Conservation (phyloP, 768 basidiomycete genomes). For the Macrolepiota albuminosa region DNA sequence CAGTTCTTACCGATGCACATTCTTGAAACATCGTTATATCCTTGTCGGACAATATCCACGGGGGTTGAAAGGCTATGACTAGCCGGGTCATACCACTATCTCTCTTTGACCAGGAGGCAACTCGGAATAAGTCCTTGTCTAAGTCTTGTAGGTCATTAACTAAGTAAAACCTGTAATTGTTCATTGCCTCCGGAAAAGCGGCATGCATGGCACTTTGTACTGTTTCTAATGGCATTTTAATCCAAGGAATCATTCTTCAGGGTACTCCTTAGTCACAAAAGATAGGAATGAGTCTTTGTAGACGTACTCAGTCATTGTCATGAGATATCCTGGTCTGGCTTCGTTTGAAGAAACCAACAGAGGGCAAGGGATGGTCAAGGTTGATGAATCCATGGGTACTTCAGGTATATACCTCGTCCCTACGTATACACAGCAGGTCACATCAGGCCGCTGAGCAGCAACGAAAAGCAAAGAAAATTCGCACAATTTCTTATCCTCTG, state of each 20-base stretch:
- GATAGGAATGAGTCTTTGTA: background rate
- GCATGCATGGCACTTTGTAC: slow-evolving; percentile 43
- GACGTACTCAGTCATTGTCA: slow-evolving; percentile 39
- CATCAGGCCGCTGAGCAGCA: background rate
- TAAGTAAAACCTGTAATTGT: slow-evolving; percentile 36
- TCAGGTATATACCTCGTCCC: slow-evolving; percentile 27
- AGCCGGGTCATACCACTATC: slow-evolving; percentile 18
- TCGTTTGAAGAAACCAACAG: slow-evolving; percentile 25
- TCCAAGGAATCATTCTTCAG: slow-evolving; percentile 42
- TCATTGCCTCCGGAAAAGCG: slow-evolving; percentile 32
- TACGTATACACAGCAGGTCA: slow-evolving; percentile 9
- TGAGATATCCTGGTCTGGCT: slow-evolving; percentile 29
- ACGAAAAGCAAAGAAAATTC: slow-evolving; percentile 12
- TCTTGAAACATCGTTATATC: slow-evolving; percentile 50
- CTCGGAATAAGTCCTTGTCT: slow-evolving; percentile 38
- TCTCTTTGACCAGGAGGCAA: slow-evolving; percentile 38
- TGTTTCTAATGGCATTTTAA: slow-evolving; percentile 49
- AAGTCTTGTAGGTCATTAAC: slow-evolving; percentile 24
- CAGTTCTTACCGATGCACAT: slow-evolving; percentile 32
- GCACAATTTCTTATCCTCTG: slow-evolving; percentile 33
- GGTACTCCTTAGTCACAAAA: background rate
- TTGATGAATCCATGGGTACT: slow-evolving; percentile 15
- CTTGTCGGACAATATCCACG: slow-evolving; percentile 50
- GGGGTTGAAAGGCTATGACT: slow-evolving; percentile 55
- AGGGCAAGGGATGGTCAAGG: slow-evolving; percentile 39